Base-by-base conservation (phyloP, 257 asterid species). In the Cordia subcordata region DNA sequence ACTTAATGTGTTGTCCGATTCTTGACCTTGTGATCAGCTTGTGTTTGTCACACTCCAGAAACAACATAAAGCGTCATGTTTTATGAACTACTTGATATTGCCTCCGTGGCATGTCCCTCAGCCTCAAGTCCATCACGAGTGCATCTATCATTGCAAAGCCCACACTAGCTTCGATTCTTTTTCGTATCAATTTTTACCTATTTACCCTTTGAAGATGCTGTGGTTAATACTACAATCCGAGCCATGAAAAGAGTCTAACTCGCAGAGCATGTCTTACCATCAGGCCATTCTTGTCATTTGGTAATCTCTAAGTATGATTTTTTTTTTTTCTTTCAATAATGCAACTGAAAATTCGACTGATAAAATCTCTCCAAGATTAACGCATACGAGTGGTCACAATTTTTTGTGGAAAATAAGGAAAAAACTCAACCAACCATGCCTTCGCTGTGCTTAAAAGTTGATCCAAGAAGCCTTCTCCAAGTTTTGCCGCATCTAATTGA, bases 361-460 rank as follows among this genome's bases (percentile, higher is more conserved):
- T 53, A 21, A 21, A 23, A 17, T 15, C 21, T 11, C 53, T n/a
- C 27, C 1, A 15, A 45, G 14, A 19, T 64, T 11, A 72, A 47
- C 69, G 66, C 68, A 61, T 44, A 32, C 49, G 68, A 60, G 64
- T 65, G 78, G 73, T 38, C 76, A 47, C 49, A 39, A 53, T 44
- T 67, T 56, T 64, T 20, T 59, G 21, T 54, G 56, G 32, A 35
- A 64, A 61, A 47, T 58, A 33, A 51, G 23, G 47, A 49, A 61
- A 60, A 57, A 60, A 65, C 63, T 49, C 53, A 54, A 40, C 72
- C 61, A 67, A 70, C 52, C 46, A 66, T 38, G 52, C 6, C 35
- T 27, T 27, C 47, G 10, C 10, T 3, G 12, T 11, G 4, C 47
- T 42, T 42, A 42, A 11, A 42, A 42, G 47, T 21, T 13, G 3